Conservation (phyloP, 164 flowering plant genomes). For the Amborella trichopoda region DNA sequence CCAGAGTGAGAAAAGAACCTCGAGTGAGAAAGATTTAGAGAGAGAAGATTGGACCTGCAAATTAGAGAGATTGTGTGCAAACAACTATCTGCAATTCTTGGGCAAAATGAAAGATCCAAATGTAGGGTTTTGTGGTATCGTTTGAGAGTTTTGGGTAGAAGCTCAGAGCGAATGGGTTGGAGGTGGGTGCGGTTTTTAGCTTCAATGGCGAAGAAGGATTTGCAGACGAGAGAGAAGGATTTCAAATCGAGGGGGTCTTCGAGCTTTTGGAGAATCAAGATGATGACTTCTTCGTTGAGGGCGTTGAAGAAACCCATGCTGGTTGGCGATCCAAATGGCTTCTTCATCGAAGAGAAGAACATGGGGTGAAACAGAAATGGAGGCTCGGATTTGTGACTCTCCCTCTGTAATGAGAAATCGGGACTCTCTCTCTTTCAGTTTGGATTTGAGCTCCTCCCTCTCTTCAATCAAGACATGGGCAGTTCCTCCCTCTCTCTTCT, state of each 20-base stretch:
- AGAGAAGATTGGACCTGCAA: slow-evolving; percentile 20
- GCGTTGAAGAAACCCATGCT: slow-evolving; percentile 24
- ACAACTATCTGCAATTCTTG: slow-evolving; percentile 40
- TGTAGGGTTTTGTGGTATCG: slow-evolving; percentile 36
- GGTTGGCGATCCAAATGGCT: slow-evolving; percentile 6
- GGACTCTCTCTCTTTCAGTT: no score
- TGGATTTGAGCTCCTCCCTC: no score
- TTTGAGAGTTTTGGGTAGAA: slow-evolving; percentile 21
- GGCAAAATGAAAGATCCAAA: slow-evolving; percentile 65
- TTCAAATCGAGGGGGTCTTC: slow-evolving; percentile 22
- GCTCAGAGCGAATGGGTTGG: slow-evolving; percentile 31
- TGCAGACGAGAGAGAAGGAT: slow-evolving; percentile 44
- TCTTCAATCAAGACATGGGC: no score
- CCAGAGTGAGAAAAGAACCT: slow-evolving; percentile 43
- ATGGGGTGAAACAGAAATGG: no score
- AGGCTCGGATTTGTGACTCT: no score
- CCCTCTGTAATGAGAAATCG: no score
- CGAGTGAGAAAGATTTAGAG: slow-evolving; percentile 57
- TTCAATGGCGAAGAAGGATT: slow-evolving; percentile 29
- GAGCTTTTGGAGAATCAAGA: slow-evolving; percentile 35
- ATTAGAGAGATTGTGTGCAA: slow-evolving; percentile 25
- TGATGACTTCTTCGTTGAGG: slow-evolving; percentile 47
- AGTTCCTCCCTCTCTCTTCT: no score
- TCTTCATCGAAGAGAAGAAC: no score
- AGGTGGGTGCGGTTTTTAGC: slow-evolving; percentile 36